Evolutionary conservation across 2,329 filamentous ascomycete species (phyloP).

Genomic region (Ophiocordyceps polyrhachis-furcata): DNA sequence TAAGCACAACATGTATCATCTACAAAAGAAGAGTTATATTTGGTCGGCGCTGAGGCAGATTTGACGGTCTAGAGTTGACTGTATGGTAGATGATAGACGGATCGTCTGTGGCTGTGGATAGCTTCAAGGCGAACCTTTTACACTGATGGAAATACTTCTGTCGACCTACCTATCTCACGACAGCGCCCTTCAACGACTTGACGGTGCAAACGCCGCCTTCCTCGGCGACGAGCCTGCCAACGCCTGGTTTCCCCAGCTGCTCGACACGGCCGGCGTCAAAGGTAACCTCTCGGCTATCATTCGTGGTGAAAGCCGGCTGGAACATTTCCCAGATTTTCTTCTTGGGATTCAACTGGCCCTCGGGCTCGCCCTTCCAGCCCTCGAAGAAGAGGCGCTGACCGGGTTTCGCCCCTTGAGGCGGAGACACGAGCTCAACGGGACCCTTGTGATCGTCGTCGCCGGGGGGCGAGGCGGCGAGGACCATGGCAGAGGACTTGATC

Average conservation of each 20-base stretch:
- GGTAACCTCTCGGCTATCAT: constrained; percentile 57
- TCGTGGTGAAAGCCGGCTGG: constrained; percentile 92
- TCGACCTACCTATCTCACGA: constrained; percentile 57
- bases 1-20: not conserved
- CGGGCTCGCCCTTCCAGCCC: constrained; percentile 83
- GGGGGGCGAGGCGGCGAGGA: constrained; percentile 83
- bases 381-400: constrained; percentile 87
- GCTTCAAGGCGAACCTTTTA: too few species aligned
- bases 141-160: too few species aligned
- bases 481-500: constrained; percentile 64
- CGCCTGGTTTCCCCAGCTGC: constrained; percentile 51
- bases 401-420: constrained; percentile 59
- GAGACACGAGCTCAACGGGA: constrained; percentile 79
- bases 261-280: constrained; percentile 70
- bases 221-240: constrained; percentile 55
- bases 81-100: too few species aligned
- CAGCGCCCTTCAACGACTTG: constrained; percentile 58
- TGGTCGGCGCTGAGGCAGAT: too few species aligned
- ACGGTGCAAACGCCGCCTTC: constrained; percentile 69
- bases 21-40: too few species aligned
- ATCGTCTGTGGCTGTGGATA: too few species aligned
- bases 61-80: too few species aligned
- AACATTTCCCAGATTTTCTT: constrained; percentile 98
- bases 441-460: constrained; percentile 73
- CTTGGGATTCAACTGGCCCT: constrained; percentile 91